Evolutionary conservation across 176 grass and related monocot species (phyloP).

Genomic region (Oryza brachyantha): DNA sequence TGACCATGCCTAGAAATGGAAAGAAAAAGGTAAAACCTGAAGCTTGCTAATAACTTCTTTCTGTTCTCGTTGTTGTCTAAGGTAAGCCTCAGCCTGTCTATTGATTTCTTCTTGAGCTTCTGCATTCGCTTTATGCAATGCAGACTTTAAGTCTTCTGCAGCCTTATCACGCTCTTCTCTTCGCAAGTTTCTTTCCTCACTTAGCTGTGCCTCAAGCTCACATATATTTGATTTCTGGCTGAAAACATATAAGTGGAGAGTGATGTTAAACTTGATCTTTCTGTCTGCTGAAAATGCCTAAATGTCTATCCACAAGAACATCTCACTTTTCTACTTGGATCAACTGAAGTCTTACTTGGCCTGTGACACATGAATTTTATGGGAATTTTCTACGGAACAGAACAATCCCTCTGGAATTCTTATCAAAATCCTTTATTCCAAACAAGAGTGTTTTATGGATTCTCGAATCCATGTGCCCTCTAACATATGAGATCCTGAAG

Average conservation of each 20-base stretch:
- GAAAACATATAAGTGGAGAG: slow-evolving; percentile 33
- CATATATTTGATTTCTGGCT: slow-evolving; percentile 87
- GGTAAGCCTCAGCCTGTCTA: slow-evolving; percentile 53
- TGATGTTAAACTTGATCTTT: neutral
- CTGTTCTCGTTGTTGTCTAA: slow-evolving; percentile 78
- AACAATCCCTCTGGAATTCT: neutral
- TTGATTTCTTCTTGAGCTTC: slow-evolving; percentile 84
- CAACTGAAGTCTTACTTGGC: neutral
- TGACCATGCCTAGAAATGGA: slow-evolving; percentile 21
- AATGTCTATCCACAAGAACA: neutral
- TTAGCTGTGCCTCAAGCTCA: slow-evolving; percentile 77
- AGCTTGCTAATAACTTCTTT: slow-evolving; percentile 94
- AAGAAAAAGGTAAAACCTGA: slow-evolving; percentile 50
- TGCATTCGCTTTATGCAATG: slow-evolving; percentile 62
- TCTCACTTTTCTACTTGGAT: neutral
- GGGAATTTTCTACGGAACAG: neutral
- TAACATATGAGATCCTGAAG: slow-evolving; percentile 16
- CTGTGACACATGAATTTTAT: neutral
- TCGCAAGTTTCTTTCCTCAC: slow-evolving; percentile 86
- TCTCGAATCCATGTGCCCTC: neutral
- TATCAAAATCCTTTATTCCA: neutral
- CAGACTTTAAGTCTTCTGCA: slow-evolving; percentile 73
- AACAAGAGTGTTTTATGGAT: neutral
- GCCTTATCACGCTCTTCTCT: slow-evolving; percentile 89
- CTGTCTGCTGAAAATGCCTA: neutral